Base-by-base conservation (phyloP, 768 basidiomycete genomes). In the Daedaleopsis nitida region DNA sequence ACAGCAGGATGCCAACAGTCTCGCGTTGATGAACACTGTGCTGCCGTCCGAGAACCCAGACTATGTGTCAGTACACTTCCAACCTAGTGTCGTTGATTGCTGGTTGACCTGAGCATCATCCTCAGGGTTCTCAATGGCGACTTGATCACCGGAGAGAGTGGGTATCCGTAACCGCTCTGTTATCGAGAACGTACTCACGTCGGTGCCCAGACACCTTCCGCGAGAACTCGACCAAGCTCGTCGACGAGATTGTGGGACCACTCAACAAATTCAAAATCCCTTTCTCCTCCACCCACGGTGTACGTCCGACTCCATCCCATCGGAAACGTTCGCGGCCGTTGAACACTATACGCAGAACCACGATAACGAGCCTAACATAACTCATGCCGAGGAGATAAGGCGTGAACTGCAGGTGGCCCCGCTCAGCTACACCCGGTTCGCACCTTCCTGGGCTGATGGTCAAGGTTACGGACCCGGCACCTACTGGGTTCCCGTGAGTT, bases 401-500 rank as follows among this genome's bases (percentile, higher is more conserved):
- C 83, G 86, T 5, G 88, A 91, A 66, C 80, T 80, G 49, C 67
- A 73, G 42, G 79, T 85, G 37, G 84, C 87, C 1, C 75, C 75
- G 5, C 71, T 82, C 44, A 86, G 84, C 64, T 90, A 90, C 67
- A 90, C 88, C 0, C 83, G 87, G 7, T 64, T 74, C 59, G 80
- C 85, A 4, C 86, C 87, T 1, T 69, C 76, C 13, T 84, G 86
- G 11, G 77, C 89, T n/a, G 87, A 89, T 9, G 88, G 88, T 0
- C 67, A 70, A 24, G 81, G 80, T 27, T 59, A 64, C 23, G 88
- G 89, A 9, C 83, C 84, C 1, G 87, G 85, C 34, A 90, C 86
- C 63, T 91, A 90, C 66, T 91, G 89, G 90, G 86, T 92, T 38
- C 89, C 90, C 3, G 83, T 91, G 57, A 59, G 79, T 67, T 49